Base-by-base conservation (phyloP, 139 green algal genomes). In the Marvania coccoides region DNA sequence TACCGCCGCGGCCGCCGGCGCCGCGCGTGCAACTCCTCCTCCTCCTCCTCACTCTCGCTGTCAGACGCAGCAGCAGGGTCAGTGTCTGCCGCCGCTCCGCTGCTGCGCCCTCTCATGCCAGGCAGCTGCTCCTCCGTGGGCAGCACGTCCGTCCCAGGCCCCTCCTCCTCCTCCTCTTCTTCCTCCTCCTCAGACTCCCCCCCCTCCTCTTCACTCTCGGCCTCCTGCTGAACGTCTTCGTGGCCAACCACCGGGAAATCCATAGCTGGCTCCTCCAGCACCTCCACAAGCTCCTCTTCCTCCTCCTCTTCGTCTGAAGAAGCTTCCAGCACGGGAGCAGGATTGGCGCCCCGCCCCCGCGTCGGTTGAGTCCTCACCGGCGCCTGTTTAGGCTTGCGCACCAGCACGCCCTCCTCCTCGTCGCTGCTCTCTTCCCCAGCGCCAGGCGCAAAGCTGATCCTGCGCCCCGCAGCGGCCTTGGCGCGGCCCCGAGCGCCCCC, bases 111-210 rank as follows among this genome's bases (percentile, higher is more conserved):
- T n/a, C 30, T 15, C 55, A 63, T 47, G n/a, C 13, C n/a, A 9
- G 55, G 55, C n/a, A 63, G 55, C 36, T 63, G 55, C n/a, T 63
- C 55, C 55, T 63, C 55, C 10, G 55, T 63, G 13, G 55, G 55
- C 55, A 59, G 28, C 51, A 59, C 51, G 9, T 46, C 38, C 38
- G 28, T 55, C 19, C 13, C 28, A 9, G 46, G 19, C 10, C 28
- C 46, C 9, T 31, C 28, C 19, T 55, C 46, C 46, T 55, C 46
- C 46, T n/a, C 46, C 28, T 23, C 19, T 9, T 63, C 55, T 9
- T 51, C 55, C 15, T 63, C 55, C 13, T 63, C 55, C 30, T 47
- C 55, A 51, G 14, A 24, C 13, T 51, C 12, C 35, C 13, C 14
- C 15, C 26, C 35, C 13, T 63, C 14, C 36, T 45, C 19, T 0